A percentile compares a stretch with the other conserved stretches of the same genome.
Evolutionary conservation across 2,329 filamentous ascomycete species (phyloP).

Genomic region (Neonectria hederae): DNA sequence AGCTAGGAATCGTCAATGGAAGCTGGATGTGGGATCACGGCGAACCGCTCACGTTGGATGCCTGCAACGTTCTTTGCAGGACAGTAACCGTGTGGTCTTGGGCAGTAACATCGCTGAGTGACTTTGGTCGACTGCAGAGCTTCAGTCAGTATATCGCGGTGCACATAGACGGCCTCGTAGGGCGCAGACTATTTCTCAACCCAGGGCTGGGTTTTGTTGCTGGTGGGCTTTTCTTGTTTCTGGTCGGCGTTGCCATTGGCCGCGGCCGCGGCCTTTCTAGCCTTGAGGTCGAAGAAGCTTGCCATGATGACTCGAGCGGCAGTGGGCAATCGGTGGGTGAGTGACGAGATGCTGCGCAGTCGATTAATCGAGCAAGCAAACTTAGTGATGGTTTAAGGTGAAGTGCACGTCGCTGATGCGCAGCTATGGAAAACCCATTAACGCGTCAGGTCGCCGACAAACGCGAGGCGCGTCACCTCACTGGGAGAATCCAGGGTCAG

Average conservation of each 20-base stretch:
- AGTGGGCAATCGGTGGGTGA: neutral
- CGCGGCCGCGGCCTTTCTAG: conserved; percentile 77
- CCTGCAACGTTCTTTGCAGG: conserved; percentile 90
- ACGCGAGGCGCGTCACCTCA: conserved; percentile 25
- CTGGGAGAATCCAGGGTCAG: neutral
- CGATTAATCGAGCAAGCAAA: neutral
- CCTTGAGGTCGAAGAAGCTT: conserved; percentile 96
- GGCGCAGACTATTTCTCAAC: conserved; percentile 93
- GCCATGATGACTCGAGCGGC: conserved; percentile 67
- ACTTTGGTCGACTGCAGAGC: conserved; percentile 81
- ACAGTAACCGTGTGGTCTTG: conserved; percentile 97
- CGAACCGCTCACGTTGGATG: conserved; percentile 75
- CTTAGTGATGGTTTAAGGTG: conserved; percentile 5
- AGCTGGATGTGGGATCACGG: neutral
- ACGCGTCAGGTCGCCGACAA: conserved; percentile 18
- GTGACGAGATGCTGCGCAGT: conserved; percentile 2
- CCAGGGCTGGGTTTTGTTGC: conserved; percentile 84
- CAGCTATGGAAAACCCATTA: conserved; percentile 22
- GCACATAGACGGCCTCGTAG: neutral
- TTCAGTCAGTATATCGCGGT: conserved; percentile 20
- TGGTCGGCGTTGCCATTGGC: conserved; percentile 68
- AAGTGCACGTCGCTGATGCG: conserved; percentile 2
- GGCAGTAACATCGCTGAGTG: conserved; percentile 91
- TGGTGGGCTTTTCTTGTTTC: conserved; percentile 70
- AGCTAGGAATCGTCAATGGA: conserved; percentile 58